Evolutionary conservation across 768 basidiomycete genomes (phyloP), one percentile per base, ranked within the genome.

Genomic region (Cytidiella melzeri): DNA sequence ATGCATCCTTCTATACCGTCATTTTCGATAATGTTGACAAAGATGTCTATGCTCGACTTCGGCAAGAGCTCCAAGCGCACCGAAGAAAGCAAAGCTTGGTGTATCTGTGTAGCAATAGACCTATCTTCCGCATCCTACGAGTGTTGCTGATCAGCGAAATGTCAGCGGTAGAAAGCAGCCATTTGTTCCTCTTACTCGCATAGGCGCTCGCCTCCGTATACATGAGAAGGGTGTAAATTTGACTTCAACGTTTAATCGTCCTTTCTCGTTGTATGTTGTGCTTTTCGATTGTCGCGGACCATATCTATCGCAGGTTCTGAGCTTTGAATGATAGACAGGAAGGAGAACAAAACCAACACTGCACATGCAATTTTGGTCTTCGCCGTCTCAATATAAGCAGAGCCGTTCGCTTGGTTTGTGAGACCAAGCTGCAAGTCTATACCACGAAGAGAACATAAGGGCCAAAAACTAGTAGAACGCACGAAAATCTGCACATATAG

Each of bases 161-260:
- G n/a, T n/a, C n/a, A n/a, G n/a, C n/a, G n/a, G n/a, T n/a, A n/a
- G n/a, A n/a, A n/a, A n/a, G n/a, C n/a, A n/a, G n/a, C n/a, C n/a
- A n/a, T n/a, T n/a, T n/a, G 45, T 41, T 51, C n/a, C 57, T 62
- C 85, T 68, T 67, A 95, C 95, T 54, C 88, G 83, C 58, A 95
- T 78, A 0, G 95, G 95, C 5, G 87, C 84, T 61, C 87, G 74
- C 56, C 95, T 73, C 13, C 73, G 76, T 24, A 71, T 67, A 57
- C 85, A 92, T 6, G 96, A 92, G 64, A 95, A 99, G 0, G 96
- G 96, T 2, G 94, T 79, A 59, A 94, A 97, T 67, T 97, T 97
- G 45, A 98, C 90, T 68, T 98, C 94, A 5, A 99, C 88, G 52
- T 92, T 97, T 45, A 99, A 68, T 46, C 78, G 79, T 1, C 95